Evolutionary conservation across 2,329 filamentous ascomycete genomes (phyloP).

Genomic region (Sporothrix brasiliensis): DNA sequence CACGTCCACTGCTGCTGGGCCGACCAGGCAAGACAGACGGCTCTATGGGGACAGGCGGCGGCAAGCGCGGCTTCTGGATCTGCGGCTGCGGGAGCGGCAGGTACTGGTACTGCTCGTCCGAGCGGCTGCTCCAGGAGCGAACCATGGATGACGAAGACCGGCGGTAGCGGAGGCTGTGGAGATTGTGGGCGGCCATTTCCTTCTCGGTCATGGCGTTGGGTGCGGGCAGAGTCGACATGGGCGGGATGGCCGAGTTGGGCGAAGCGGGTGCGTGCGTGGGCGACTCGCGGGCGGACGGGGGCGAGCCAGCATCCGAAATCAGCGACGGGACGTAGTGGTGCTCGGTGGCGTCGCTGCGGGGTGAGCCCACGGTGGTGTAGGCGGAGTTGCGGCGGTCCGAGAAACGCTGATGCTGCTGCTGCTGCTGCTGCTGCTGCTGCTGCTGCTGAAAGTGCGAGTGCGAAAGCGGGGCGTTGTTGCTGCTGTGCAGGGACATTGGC

Average conservation of each 20-base stretch:
- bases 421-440: background rate
- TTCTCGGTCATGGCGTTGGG: background rate
- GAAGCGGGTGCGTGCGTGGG: conserved; percentile 42
- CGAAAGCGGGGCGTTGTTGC: background rate
- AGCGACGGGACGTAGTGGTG: conserved; percentile 62
- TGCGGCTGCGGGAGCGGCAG: background rate
- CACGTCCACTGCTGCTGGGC: conserved; percentile 8
- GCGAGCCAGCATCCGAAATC: conserved; percentile 68
- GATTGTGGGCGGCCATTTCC: conserved; percentile 4
- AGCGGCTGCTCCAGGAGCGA: conserved; percentile 26
- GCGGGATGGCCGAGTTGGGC: conserved; percentile 5
- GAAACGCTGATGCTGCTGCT: conserved; percentile 10
- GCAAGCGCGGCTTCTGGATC: background rate
- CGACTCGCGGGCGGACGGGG: conserved; percentile 54
- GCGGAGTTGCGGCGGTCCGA: conserved; percentile 22
- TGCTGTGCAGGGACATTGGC: background rate
- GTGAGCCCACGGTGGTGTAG: conserved; percentile 45
- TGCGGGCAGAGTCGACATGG: background rate
- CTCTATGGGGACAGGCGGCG: background rate
- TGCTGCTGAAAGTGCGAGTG: background rate
- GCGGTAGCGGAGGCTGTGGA: background rate
- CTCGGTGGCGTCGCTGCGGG: conserved; percentile 59
- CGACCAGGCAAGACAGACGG: background rate
- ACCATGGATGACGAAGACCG: background rate
- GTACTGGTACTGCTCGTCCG: conserved; percentile 4